Conservation (phyloP, 352 stramenopile species). For the Pythium graminicola region DNA sequence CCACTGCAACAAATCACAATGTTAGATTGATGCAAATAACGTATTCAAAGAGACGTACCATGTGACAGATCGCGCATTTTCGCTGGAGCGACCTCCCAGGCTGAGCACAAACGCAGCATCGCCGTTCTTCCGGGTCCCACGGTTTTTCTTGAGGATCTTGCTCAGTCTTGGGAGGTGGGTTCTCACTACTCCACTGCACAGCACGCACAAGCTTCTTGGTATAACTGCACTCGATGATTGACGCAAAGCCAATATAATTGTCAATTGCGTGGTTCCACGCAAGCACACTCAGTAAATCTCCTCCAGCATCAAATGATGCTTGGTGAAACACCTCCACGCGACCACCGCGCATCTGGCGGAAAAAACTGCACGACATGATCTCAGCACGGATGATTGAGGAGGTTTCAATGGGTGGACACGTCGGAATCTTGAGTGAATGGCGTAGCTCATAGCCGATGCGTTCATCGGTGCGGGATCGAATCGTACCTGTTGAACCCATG, state of each 20-base stretch:
- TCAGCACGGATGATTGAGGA: conserved; percentile 52
- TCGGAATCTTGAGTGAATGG: conserved; percentile 62
- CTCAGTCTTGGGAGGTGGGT: conserved; percentile 14
- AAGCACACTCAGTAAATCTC: conserved; percentile 36
- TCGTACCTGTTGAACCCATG: conserved; percentile 47
- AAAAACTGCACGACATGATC: conserved; percentile 63
- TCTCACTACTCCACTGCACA: conserved; percentile 27
- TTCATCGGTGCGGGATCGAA: conserved; percentile 32
- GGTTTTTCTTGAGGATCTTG: conserved; percentile 19
- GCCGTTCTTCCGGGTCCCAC: conserved; percentile 33
- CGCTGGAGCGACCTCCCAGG: conserved; percentile 26
- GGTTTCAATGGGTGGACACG: conserved; percentile 36
- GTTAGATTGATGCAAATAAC: not conserved
- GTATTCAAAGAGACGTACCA: conserved; percentile 18
- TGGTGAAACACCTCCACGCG: conserved; percentile 62
- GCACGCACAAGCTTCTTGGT: conserved; percentile 58
- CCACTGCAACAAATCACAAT: conserved; percentile 12
- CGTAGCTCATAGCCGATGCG: conserved; percentile 55
- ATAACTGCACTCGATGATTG: conserved; percentile 41
- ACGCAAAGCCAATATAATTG: conserved; percentile 31
- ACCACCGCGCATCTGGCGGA: conserved; percentile 45
- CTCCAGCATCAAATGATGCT: conserved; percentile 44
- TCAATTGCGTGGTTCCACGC: conserved; percentile 42
- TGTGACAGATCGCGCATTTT: conserved; percentile 40
- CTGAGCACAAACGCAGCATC: conserved; percentile 50